Evolutionary conservation across 2,329 filamentous ascomycete species (phyloP), one percentile per base, ranked within the genome.

Genomic region (Colletotrichum sansevieriae): DNA sequence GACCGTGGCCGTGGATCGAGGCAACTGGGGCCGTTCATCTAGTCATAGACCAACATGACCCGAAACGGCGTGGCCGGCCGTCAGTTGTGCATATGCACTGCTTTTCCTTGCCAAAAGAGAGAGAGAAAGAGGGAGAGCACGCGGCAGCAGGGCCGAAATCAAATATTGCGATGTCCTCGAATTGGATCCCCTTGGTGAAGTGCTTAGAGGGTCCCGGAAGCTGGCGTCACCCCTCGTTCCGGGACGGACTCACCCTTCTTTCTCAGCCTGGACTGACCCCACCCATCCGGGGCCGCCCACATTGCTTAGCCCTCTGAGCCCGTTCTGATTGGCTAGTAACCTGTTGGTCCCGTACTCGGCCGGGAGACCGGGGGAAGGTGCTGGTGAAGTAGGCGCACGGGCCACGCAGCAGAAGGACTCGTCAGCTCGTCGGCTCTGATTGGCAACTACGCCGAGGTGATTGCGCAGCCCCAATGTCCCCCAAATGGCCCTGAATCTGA

Each of bases 401-500:
- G 37, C 37, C 64, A 49, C 20, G 20, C 5, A 62, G 72, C 71
- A 68, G 65, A 70, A 68, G 70, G 75, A 76, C 77, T 80, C 78
- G 78, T 80, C 75, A 80, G 76, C 78, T 76, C 52, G 51, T 69
- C 59, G 57, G 39, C 46, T 44, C 57, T 75, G 70, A 78, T 80
- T 80, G 78, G 74, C 35, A 39, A 22, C 35, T 39, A 37, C 41
- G 41, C 41, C 33, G 20, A n/a, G 57, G 62, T 41, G 65, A 64
- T 68, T 68, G 65, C 65, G 65, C 59, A 68, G 44, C 65, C 52
- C 59, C 51, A 44, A 44, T 61, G 62, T 54, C 44, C 63, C 29
- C 7, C 2, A 29, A 9, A 29, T 29, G 29, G 29, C 29, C 29
- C 29, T 29, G 29, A 8, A 29, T 29, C 55, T 59, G 54, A 43